These are phyloP conservation scores for Nakazawaea siamensis DNA, from an alignment of 805 yeast genomes.

Conservation along the genomic window DNA sequence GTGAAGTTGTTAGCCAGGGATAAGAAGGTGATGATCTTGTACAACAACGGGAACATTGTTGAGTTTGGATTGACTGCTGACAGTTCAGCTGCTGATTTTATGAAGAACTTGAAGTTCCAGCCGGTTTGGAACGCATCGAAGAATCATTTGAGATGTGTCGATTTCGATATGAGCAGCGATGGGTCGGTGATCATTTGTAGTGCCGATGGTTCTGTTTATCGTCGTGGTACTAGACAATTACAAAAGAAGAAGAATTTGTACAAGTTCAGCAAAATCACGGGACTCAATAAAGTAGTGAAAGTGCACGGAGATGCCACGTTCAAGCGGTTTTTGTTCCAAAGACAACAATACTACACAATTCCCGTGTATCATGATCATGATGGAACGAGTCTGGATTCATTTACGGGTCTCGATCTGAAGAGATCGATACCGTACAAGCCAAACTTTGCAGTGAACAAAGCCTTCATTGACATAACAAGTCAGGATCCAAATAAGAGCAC, in stretches of 20 bases:
- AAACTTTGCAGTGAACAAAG: no score
- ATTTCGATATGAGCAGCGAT: slow-evolving; percentile 59
- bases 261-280: slow-evolving; percentile 48
- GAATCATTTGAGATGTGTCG: slow-evolving; percentile 47
- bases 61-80: slow-evolving; percentile 12
- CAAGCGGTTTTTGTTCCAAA: no score
- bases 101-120: slow-evolving; percentile 34
- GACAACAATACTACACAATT: no score
- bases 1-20: slow-evolving; percentile 25
- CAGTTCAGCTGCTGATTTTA: slow-evolving; percentile 21
- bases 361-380: no score
- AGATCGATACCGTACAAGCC: no score
- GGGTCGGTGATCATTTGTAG: slow-evolving; percentile 68
- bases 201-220: slow-evolving; percentile 58
- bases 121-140: slow-evolving; percentile 59
- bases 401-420: no score
- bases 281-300: slow-evolving; percentile 46
- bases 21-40: slow-evolving; percentile 38
- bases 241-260: slow-evolving; percentile 20
- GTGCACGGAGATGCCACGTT: slow-evolving; percentile 64
- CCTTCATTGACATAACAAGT: no score
- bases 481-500: no score
- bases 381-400: no score
- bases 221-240: slow-evolving; percentile 26
- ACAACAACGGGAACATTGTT: slow-evolving; percentile 54